Conservation (phyloP, 2,329 filamentous ascomycete genomes). For the Trichoderma breve region DNA sequence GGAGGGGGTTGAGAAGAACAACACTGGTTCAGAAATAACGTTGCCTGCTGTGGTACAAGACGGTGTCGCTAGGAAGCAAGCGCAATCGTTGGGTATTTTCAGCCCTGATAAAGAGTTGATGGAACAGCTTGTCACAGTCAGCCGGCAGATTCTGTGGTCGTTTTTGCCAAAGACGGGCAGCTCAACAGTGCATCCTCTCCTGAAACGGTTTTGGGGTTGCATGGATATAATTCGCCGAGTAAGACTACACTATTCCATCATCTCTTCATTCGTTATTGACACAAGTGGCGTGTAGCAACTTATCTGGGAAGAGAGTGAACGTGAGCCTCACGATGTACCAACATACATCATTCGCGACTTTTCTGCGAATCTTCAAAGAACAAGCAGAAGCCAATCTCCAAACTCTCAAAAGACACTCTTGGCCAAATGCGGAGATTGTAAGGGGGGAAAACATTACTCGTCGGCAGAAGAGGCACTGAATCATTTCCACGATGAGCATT, state of each 20-base stretch:
- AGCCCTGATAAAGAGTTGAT: background rate
- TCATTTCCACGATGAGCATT: background rate
- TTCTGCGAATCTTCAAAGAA: background rate
- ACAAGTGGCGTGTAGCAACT: background rate
- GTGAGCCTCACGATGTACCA: background rate
- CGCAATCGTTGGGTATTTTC: background rate
- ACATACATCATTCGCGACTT: background rate
- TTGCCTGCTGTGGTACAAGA: background rate
- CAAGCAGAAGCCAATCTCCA: background rate
- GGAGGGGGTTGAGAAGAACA: background rate
- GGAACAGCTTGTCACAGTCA: background rate
- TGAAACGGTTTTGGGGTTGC: conserved; percentile 11
- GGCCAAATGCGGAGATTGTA: background rate
- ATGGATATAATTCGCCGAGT: conserved; percentile 9
- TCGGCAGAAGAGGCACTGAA: background rate
- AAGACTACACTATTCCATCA: background rate
- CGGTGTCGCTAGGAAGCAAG: background rate
- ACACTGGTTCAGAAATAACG: background rate
- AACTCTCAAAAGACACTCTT: background rate
- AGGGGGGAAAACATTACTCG: background rate
- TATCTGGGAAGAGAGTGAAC: background rate
- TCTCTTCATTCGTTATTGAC: background rate
- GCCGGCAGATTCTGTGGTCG: background rate
- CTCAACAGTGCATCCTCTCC: background rate
- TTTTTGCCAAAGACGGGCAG: background rate